Conservation (phyloP, 441 rosid genomes). For the Croton setiger region DNA sequence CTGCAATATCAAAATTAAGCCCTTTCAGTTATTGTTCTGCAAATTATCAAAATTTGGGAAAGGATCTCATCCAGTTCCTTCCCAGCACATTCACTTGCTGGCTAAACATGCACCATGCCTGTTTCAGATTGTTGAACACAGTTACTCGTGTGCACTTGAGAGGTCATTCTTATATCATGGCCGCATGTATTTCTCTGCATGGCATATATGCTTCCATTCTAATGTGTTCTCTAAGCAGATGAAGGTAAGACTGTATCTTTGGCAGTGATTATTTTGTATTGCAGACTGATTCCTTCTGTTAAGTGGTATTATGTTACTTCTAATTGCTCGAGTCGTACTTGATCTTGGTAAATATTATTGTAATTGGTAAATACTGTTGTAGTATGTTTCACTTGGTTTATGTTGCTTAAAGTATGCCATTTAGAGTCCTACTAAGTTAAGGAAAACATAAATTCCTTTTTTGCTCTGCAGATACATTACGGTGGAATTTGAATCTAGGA, state of each 20-base stretch:
- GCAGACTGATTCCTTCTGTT: slow-evolving; percentile 1
- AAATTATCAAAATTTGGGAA: not conserved
- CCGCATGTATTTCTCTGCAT: slow-evolving; percentile 93
- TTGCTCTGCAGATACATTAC: no score
- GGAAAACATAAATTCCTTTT: no score
- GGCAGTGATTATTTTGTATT: not conserved
- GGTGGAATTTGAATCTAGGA: no score
- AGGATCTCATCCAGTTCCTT: slow-evolving; percentile 2
- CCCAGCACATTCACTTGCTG: slow-evolving; percentile 20
- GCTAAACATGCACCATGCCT: slow-evolving; percentile 19
- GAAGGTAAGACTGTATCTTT: slow-evolving; percentile 51
- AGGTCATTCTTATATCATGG: slow-evolving; percentile 98
- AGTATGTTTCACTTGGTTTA: not conserved
- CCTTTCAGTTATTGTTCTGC: not conserved
- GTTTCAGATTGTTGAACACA: slow-evolving; percentile 80
- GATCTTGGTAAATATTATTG: not conserved
- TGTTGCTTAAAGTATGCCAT: not conserved
- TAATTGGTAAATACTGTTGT: not conserved
- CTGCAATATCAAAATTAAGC: not conserved
- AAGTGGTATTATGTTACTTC: no score
- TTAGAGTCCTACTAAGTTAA: no score
- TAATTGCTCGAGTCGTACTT: not conserved
- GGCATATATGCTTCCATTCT: slow-evolving; percentile 99
- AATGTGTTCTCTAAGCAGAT: slow-evolving; percentile 98
- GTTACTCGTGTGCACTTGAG: slow-evolving; percentile 97